A percentile compares a stretch with the other conserved stretches of the same genome.
phyloP scores from a whole-genome alignment of 768 basidiomycete genomes.

The Strobilomyces dryophilus region DNA sequence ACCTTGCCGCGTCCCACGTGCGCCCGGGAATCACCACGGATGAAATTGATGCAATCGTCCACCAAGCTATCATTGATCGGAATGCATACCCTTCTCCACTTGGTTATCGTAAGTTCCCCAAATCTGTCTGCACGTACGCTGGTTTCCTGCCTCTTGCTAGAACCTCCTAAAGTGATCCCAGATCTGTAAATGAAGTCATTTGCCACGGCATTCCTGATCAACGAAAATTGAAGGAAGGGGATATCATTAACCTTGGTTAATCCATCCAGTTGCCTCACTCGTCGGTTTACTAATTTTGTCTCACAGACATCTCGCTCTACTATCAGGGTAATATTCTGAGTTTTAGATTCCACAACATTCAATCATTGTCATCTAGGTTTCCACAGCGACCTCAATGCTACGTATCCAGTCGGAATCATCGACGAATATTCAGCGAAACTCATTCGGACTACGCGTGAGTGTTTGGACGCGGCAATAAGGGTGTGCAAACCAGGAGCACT shows the following conservation, averaged over 20 bases:
- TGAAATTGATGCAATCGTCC: conserved; percentile 90
- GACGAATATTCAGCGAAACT: conserved; percentile 82
- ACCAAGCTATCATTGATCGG: conserved; percentile 85
- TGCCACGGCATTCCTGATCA: conserved; percentile 97
- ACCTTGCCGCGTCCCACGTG: conserved; percentile 81
- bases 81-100: conserved; percentile 93
- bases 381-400: conserved; percentile 91
- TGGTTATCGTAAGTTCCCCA: conserved; percentile 88
- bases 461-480: conserved; percentile 85
- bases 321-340: conserved; percentile 53
- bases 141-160: conserved; percentile 14
- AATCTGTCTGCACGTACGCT: conserved; percentile 92
- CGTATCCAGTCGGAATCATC: conserved; percentile 84
- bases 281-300: conserved; percentile 14
- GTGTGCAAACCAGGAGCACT: conserved; percentile 91
- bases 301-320: conserved; percentile 72
- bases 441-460: conserved; percentile 77
- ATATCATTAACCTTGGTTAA: conserved; percentile 92
- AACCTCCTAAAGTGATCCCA: conserved; percentile 25
- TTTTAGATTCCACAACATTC: not conserved
- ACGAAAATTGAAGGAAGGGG: conserved; percentile 80
- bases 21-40: conserved; percentile 94
- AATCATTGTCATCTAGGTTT: conserved; percentile 48
- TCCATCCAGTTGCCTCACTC: conserved; percentile 9
- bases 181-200: conserved; percentile 92